A percentile compares a stretch with the other conserved stretches of the same genome.
phyloP scores from a whole-genome alignment of 2,329 filamentous ascomycete species.

The Colletotrichum tabaci region DNA sequence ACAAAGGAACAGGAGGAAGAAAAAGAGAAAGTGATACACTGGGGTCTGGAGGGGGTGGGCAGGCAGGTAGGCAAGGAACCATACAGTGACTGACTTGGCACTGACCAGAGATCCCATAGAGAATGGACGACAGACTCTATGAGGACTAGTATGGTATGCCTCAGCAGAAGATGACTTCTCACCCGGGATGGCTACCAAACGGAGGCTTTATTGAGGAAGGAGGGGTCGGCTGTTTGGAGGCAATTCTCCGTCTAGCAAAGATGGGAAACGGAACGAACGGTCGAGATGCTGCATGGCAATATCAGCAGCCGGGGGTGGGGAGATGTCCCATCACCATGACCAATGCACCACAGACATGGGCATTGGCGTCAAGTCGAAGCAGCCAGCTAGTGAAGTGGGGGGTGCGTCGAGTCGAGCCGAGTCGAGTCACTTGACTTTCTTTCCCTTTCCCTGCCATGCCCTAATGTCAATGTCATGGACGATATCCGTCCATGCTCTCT shows the following conservation, averaged over 20 bases:
- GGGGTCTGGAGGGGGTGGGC: constrained; percentile 8
- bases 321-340: constrained; percentile 5
- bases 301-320: constrained; percentile 26
- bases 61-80: constrained; percentile 8
- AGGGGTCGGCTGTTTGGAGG: constrained; percentile 18
- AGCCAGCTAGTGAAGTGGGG: constrained; percentile 45
- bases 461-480: background rate
- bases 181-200: constrained; percentile 29
- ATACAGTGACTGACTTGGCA: background rate
- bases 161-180: constrained; percentile 28
- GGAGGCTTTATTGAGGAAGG: constrained; percentile 33
- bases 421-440: constrained; percentile 50
- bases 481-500: background rate
- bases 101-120: constrained; percentile 11
- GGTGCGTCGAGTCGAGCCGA: constrained; percentile 42
- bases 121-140: constrained; percentile 6
- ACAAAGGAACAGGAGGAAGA: constrained; percentile 15
- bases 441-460: constrained; percentile 12
- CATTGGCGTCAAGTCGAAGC: constrained; percentile 1
- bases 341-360: constrained; percentile 6
- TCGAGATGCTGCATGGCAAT: constrained; percentile 19
- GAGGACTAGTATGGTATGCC: constrained; percentile 18
- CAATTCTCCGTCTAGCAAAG: constrained; percentile 23
- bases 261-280: constrained; percentile 42
- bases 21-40: constrained; percentile 13